Evolutionary conservation across 148 eudicot genomes (phyloP).

Genomic region (Spergularia bocconei): DNA sequence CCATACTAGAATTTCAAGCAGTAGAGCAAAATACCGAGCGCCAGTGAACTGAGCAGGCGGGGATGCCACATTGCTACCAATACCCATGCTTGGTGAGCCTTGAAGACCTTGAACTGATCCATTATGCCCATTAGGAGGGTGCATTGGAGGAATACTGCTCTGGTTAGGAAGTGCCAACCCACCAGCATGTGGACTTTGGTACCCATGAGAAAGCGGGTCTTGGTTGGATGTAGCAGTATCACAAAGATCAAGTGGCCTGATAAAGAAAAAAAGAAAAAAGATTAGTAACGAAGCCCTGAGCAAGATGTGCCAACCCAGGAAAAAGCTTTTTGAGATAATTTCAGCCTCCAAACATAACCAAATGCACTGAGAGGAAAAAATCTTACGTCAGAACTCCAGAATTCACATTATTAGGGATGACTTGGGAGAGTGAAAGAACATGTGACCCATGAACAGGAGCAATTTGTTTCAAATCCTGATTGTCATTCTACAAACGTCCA

Average conservation of each 20-base stretch:
- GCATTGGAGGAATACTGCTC: constrained; percentile 28
- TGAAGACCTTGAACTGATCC: constrained; percentile 30
- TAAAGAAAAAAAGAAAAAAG: constrained; percentile 3
- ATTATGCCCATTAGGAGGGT: constrained; percentile 30
- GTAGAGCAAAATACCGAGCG: constrained; percentile 48
- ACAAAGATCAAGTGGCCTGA: constrained; percentile 91
- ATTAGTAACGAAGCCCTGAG: not conserved
- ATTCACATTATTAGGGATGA: constrained; percentile 66
- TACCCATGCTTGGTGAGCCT: constrained; percentile 35
- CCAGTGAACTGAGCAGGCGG: constrained; percentile 39
- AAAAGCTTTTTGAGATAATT: not conserved
- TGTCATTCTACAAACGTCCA: constrained; percentile 38
- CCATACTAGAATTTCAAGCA: not conserved
- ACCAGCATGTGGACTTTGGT: constrained; percentile 43
- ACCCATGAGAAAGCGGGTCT: constrained; percentile 54
- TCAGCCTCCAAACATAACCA: not conserved
- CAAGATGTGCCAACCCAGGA: constrained; percentile 12
- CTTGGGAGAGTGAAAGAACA: constrained; percentile 65
- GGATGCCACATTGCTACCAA: constrained; percentile 34
- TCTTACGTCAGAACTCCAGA: constrained; percentile 86
- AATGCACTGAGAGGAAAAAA: constrained; percentile 18
- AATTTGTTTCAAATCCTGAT: constrained; percentile 58
- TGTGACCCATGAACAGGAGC: constrained; percentile 70
- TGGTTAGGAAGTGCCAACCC: constrained; percentile 35
- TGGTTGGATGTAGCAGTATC: constrained; percentile 59